phyloP scores from a whole-genome alignment of 352 stramenopile species.

The Pythium insidiosum region DNA sequence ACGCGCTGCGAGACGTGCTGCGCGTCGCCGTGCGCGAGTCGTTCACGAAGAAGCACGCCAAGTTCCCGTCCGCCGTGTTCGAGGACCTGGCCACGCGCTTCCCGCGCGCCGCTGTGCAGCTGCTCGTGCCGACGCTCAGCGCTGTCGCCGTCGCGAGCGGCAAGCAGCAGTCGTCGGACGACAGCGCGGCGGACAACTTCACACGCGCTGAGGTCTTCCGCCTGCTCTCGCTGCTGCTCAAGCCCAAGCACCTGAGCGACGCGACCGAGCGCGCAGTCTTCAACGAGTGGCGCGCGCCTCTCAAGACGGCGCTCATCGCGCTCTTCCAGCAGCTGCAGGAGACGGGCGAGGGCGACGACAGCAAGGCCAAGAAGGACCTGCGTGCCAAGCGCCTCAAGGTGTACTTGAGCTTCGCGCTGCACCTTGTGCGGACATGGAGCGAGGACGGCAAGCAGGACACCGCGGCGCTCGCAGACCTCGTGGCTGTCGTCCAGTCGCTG shows the following conservation, averaged over 20 bases:
- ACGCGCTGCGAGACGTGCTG: conserved; percentile 21
- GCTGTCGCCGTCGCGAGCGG: conserved; percentile 29
- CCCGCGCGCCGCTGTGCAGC: conserved; percentile 33
- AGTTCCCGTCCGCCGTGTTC: conserved; percentile 60
- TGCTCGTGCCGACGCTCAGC: conserved; percentile 47
- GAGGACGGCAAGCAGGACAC: conserved; percentile 10
- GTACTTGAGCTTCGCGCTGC: conserved; percentile 50
- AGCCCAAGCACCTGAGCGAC: conserved; percentile 38
- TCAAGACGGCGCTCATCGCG: conserved; percentile 36
- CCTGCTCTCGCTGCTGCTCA: conserved; percentile 52
- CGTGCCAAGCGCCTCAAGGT: conserved; percentile 78
- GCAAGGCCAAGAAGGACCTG: conserved; percentile 41
- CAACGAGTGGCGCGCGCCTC: conserved; percentile 13
- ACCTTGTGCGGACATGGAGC: conserved; percentile 59
- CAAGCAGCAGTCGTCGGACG: conserved; percentile 1
- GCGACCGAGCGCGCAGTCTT: conserved; percentile 30
- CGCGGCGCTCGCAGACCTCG: conserved; percentile 30
- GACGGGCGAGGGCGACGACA: conserved; percentile 19
- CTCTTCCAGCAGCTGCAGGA: conserved; percentile 29
- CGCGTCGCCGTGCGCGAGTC: conserved; percentile 27
- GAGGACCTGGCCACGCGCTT: conserved; percentile 59
- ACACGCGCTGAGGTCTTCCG: conserved; percentile 74
- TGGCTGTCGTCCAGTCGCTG: conserved; percentile 35
- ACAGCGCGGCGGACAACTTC: conserved; percentile 54
- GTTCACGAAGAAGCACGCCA: conserved; percentile 81